phyloP scores from a whole-genome alignment of 345 rosid species.

The Brassica carinata region DNA sequence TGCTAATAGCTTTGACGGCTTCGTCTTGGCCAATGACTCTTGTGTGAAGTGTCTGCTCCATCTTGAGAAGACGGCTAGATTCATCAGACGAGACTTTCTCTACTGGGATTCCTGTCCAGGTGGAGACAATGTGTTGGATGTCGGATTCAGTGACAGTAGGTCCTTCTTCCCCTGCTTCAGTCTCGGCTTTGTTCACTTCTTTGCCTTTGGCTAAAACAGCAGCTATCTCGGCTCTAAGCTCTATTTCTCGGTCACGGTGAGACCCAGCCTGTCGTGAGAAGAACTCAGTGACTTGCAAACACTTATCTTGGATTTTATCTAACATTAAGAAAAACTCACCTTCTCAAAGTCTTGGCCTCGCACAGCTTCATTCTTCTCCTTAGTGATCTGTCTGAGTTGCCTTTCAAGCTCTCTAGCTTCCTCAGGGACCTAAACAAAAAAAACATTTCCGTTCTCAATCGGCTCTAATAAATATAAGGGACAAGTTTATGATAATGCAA shows the following conservation, averaged over 20 bases:
- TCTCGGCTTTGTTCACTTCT: slow-evolving; percentile 95
- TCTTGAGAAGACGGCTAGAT: slow-evolving; percentile 88
- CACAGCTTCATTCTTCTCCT: slow-evolving; percentile 96
- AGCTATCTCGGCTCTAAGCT: slow-evolving; percentile 84
- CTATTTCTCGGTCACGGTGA: slow-evolving; percentile 90
- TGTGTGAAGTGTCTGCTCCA: slow-evolving; percentile 95
- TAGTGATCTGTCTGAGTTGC: slow-evolving; percentile 88
- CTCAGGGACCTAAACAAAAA: slow-evolving; percentile 75
- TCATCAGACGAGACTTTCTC: slow-evolving; percentile 97
- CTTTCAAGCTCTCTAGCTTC: slow-evolving; percentile 97
- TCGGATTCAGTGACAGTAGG: slow-evolving; percentile 81
- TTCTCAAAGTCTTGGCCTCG: slow-evolving; percentile 94
- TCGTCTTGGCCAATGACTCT: slow-evolving; percentile 97
- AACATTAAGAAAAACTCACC: slow-evolving; percentile 45
- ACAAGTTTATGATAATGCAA: too few species aligned
- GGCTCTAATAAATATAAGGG: neutral
- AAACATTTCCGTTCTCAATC: slow-evolving; percentile 21
- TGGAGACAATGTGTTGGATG: slow-evolving; percentile 89
- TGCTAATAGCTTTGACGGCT: slow-evolving; percentile 92
- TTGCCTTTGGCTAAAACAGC: slow-evolving; percentile 85
- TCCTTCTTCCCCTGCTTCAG: slow-evolving; percentile 86
- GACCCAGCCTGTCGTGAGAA: slow-evolving; percentile 78
- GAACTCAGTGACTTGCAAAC: slow-evolving; percentile 5
- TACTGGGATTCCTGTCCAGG: slow-evolving; percentile 99
- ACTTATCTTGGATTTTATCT: neutral